Base-by-base conservation (phyloP, 257 asterid species). In the Gentiana straminea region DNA sequence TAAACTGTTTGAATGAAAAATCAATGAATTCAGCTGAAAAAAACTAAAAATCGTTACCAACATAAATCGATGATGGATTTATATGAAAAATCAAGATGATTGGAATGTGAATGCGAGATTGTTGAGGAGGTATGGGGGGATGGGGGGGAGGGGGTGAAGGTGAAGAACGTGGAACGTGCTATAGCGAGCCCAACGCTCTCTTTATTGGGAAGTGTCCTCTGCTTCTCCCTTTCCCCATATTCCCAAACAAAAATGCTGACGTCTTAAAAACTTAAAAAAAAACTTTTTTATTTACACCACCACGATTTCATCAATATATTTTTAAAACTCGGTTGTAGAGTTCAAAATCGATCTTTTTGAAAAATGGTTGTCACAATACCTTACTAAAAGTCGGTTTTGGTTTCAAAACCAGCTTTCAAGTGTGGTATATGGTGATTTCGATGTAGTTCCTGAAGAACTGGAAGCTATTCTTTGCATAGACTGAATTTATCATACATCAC, bases 191-290 rank as follows among this genome's bases (percentile, higher is more conserved):
- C 68, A 46, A 45, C 57, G 54, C 58, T 54, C 38, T 65, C 78
- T 78, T 71, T 74, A 64, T 78, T 74, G 78, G 78, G 67, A 62
- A 61, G 24, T 24, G 24, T 24, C 24, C 62, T 64, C 10, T 35
- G 45, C 45, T 3, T 34, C 52, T 43, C 33, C 57, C 32, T 8
- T 39, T 39, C 44, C 44, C 4, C 2, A 5, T 53, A 2, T 35
- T 3, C 1, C 39, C 45, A 6, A 55, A 37, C 9, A 1, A 36
- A 13, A 7, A 35, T 57, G 7, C 2, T 55, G 5, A 55, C 46
- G 8, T 54, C 54, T 35, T n/a, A 33, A 38, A 24, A 37, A 35
- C n/a, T 38, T 47, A 6, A 24, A 3, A 35, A 3, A 51, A 8
- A 3, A 2, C 36, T 24, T 11, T 2, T 57, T 8, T 50, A 6